Conservation (phyloP, 495 filamentous ascomycete genomes). For the Lasiosphaeria miniovina region DNA sequence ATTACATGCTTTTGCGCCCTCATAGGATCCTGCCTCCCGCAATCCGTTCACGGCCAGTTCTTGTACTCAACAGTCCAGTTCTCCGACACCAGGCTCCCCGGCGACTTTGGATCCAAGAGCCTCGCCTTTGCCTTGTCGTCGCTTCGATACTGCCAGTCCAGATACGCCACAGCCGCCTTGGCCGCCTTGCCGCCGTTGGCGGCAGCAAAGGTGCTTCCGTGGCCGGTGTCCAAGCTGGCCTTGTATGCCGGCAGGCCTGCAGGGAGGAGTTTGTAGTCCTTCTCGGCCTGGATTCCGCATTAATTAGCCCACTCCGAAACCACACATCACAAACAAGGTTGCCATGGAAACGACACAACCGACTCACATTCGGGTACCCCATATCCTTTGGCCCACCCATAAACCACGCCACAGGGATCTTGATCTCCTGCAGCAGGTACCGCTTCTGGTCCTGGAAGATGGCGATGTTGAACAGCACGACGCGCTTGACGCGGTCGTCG, state of each 20-base stretch:
- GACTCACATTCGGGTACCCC: slow-evolving; percentile 31
- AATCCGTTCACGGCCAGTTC: slow-evolving; percentile 16
- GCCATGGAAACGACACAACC: not conserved
- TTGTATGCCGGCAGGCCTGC: slow-evolving; percentile 28
- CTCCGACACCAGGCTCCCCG: slow-evolving; percentile 30
- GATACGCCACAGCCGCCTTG: slow-evolving; percentile 21
- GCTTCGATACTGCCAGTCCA: slow-evolving; percentile 25
- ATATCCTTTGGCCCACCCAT: slow-evolving; percentile 30
- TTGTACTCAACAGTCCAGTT: slow-evolving; percentile 31
- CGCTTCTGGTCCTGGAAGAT: slow-evolving; percentile 22
- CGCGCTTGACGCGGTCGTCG: slow-evolving; percentile 23
- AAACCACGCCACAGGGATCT: slow-evolving; percentile 25
- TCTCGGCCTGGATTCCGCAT: slow-evolving; percentile 25
- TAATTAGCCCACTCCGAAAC: not conserved
- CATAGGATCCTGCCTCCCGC: too few species aligned
- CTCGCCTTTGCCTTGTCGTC: slow-evolving; percentile 23
- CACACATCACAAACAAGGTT: not conserved
- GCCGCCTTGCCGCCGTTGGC: slow-evolving; percentile 31
- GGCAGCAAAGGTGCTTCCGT: slow-evolving; percentile 27
- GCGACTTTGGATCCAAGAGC: slow-evolving; percentile 19
- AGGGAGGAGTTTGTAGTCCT: slow-evolving; percentile 30
- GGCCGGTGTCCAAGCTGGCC: slow-evolving; percentile 33
- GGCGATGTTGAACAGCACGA: slow-evolving; percentile 32
- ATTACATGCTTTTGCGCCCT: too few species aligned
- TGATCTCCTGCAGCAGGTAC: slow-evolving; percentile 24